Evolutionary conservation across 2,329 filamentous ascomycete genomes (phyloP).

Genomic region (Monascus ruber): DNA sequence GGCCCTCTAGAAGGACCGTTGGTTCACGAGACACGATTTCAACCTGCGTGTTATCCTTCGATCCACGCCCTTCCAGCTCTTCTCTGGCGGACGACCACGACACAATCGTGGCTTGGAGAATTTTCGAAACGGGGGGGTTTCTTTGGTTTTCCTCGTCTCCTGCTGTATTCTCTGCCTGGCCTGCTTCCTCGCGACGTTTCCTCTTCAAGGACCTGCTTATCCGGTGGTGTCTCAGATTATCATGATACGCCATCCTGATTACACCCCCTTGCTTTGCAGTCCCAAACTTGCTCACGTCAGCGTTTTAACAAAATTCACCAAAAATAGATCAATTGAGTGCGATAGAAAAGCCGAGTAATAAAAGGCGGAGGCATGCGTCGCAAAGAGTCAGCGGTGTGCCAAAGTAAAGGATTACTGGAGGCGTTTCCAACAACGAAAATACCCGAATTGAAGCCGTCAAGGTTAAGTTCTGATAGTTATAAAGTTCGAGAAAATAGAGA

Average conservation of each 20-base stretch:
- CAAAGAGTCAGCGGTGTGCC: no score
- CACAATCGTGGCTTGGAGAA: background rate
- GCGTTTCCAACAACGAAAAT: background rate
- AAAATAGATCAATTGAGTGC: no score
- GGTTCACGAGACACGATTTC: background rate
- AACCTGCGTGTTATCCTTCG: background rate
- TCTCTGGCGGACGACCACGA: background rate
- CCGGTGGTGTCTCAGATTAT: slow-evolving; percentile 5
- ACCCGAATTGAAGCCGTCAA: background rate
- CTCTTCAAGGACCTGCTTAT: background rate
- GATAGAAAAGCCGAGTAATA: no score
- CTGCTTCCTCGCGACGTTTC: background rate
- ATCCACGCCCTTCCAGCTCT: background rate
- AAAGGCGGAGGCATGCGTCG: no score
- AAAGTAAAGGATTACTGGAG: no score
- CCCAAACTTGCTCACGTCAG: background rate
- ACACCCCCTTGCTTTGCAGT: background rate
- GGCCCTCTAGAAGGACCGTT: background rate
- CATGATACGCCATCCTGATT: slow-evolving; percentile 10
- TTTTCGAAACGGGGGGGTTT: background rate
- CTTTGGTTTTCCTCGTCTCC: background rate
- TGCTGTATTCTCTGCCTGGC: background rate
- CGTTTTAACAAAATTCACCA: background rate
- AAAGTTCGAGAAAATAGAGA: background rate
- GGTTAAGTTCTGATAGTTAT: background rate